Evolutionary conservation across 768 basidiomycete genomes (phyloP).

Genomic region (Rhodotorula taiwanensis): DNA sequence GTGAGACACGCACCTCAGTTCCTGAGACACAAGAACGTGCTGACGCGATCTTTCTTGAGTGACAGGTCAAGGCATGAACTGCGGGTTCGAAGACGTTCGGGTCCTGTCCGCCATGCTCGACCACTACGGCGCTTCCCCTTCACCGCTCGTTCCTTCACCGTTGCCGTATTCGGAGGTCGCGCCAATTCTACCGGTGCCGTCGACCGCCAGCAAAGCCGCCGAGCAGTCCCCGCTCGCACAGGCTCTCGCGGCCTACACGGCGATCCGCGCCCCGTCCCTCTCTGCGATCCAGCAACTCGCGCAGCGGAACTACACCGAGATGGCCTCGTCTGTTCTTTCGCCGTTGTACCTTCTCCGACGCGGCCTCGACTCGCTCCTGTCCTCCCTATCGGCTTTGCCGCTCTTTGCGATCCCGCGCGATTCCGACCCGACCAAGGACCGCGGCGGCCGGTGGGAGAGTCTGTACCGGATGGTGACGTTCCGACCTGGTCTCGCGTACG

Average conservation of each 20-base stretch:
- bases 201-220: not conserved
- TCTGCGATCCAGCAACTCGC: conserved; percentile 85
- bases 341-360: conserved; percentile 33
- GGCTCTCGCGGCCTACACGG: conserved; percentile 72
- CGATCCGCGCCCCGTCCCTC: conserved; percentile 76
- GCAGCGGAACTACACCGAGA: conserved; percentile 89
- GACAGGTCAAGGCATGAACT: conserved; percentile 82
- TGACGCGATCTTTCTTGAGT: not conserved
- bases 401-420: conserved; percentile 8
- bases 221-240: conserved; percentile 44
- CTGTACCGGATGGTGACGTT: conserved; percentile 98
- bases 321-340: conserved; percentile 26
- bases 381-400: conserved; percentile 37
- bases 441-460: conserved; percentile 72
- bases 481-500: conserved; percentile 87
- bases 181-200: not conserved
- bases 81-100: conserved; percentile 93
- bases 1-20: not conserved
- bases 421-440: conserved; percentile 6
- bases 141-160: conserved; percentile 20
- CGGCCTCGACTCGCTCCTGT: conserved; percentile 23
- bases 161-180: conserved; percentile 29
- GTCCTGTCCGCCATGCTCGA: conserved; percentile 70
- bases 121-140: conserved; percentile 54
- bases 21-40: not conserved